Base-by-base conservation (phyloP, 257 asterid species). In the Solanum habrochaites region DNA sequence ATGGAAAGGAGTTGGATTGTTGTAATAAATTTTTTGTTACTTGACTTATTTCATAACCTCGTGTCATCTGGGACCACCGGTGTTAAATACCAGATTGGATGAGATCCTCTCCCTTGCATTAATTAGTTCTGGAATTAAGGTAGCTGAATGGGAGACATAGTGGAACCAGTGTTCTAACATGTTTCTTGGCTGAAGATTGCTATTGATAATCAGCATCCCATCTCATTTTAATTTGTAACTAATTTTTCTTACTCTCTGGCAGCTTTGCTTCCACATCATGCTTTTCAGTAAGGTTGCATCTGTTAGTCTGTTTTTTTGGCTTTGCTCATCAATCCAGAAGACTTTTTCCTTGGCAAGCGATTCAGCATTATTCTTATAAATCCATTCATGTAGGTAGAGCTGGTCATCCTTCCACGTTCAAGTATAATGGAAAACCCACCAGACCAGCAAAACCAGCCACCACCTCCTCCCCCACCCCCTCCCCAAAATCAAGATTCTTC, bases 361-460 rank as follows among this genome's bases (percentile, higher is more conserved):
- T 71, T 72, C 69, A 35, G 87, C 39, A 85, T 49, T 70, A 29
- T 72, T 37, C 83, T 85, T 45, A 70, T 85, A 72, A 62, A 87
- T 39, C 78, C 78, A 37, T 47, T 77, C 86, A 86, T 89, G 81
- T 93, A 95, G 98, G 98, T 95, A 60, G 98, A 95, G 80, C 87
- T 95, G 87, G 98, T 95, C 91, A 95, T 95, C 88, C 94, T 95
- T 89, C 98, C 98, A 8, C 98, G 98, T 43, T 94, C 98, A 74
- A 88, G 87, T 86, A 85, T 94, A 52, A 91, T n/a, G 80, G 98
- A 95, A 87, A 93, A 81, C 85, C 98, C 98, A 87, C 93, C 96
- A 25, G 98, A 94, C 29, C 96, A 86, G 88, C 89, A 92, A 88
- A 88, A 92, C 88, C 93, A 90, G 89, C 94, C 85, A 84, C 91